Evolutionary conservation across 1,284 basidiomycete species (phyloP).

Genomic region (Ustilago cynodontis): DNA sequence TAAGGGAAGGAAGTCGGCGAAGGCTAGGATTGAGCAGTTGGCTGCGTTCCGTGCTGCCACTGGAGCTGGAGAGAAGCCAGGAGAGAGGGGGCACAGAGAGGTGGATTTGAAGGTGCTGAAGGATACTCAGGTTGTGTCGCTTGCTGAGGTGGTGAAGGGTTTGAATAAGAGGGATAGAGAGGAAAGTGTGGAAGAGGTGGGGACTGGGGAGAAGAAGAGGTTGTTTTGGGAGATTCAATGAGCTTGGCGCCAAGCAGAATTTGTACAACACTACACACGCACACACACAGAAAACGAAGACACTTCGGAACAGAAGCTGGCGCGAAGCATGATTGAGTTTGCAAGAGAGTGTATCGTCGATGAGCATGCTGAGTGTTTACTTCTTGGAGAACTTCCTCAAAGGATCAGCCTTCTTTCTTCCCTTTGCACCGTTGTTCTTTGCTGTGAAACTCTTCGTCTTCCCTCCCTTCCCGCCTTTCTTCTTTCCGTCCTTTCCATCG

Average conservation of each 20-base stretch:
- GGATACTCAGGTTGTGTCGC: slow-evolving; percentile 19
- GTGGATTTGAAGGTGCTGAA: slow-evolving; percentile 11
- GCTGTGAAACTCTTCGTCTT: slow-evolving; percentile 18
- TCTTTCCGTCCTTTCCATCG: slow-evolving; percentile 3
- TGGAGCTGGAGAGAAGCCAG: background rate
- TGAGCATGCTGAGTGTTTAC: slow-evolving; percentile 4
- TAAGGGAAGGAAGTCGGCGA: slow-evolving; percentile 47
- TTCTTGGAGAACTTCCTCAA: slow-evolving; percentile 57
- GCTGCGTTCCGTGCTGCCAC: slow-evolving; percentile 21
- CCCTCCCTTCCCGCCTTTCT: background rate
- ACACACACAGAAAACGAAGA: background rate
- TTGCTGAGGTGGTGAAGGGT: slow-evolving; percentile 9
- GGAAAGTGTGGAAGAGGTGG: background rate
- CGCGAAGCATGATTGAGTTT: background rate
- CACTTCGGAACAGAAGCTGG: background rate
- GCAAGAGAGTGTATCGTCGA: background rate
- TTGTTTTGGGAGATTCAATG: slow-evolving; percentile 39
- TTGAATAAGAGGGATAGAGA: slow-evolving; percentile 16
- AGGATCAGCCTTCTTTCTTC: slow-evolving; percentile 55
- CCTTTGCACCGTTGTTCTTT: slow-evolving; percentile 6
- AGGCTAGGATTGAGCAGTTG: slow-evolving; percentile 55
- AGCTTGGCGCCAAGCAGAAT: background rate
- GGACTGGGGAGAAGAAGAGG: slow-evolving; percentile 7
- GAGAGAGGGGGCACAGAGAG: background rate
- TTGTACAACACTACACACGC: slow-evolving; percentile 1